Conservation (phyloP, 1,139 yeast species). For the Kluyveromyces sp. region DNA sequence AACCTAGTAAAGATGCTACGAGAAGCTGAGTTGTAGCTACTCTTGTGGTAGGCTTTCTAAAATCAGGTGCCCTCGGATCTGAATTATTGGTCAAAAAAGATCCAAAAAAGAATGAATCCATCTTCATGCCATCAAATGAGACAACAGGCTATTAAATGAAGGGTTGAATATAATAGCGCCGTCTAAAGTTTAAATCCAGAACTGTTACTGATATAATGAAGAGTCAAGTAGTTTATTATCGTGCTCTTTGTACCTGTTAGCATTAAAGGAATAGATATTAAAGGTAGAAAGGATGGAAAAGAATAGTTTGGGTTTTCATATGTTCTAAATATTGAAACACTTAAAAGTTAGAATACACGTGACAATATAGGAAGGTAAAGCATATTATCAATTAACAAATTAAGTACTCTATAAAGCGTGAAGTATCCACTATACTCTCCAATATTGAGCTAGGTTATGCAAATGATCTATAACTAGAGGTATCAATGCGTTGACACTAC, state of each 20-base stretch:
- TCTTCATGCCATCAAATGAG: neutral
- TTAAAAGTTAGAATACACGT: neutral
- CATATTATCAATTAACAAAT: too few species aligned
- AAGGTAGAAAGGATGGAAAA: too few species aligned
- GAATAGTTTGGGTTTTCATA: too few species aligned
- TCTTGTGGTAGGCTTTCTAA: conserved; percentile 36
- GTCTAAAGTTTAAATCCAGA: too few species aligned
- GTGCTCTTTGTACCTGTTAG: too few species aligned
- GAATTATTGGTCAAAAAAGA: neutral
- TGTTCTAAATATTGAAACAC: neutral
- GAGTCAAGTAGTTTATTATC: too few species aligned
- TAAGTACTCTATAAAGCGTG: too few species aligned
- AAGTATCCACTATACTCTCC: conserved; percentile 55
- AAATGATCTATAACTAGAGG: conserved; percentile 93
- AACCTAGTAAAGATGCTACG: conserved; percentile 57
- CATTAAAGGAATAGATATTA: too few species aligned
- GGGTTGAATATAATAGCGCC: too few species aligned
- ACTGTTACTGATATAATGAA: too few species aligned
- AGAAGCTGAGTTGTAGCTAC: conserved; percentile 44
- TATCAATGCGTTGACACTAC: conserved; percentile 84
- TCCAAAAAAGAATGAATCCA: neutral
- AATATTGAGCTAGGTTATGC: conserved; percentile 93
- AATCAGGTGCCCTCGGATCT: conserved; percentile 24
- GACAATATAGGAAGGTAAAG: too few species aligned
- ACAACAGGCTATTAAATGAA: too few species aligned